Base-by-base conservation (phyloP, 805 yeast species). In the Nakazawaea laoshanensis region DNA sequence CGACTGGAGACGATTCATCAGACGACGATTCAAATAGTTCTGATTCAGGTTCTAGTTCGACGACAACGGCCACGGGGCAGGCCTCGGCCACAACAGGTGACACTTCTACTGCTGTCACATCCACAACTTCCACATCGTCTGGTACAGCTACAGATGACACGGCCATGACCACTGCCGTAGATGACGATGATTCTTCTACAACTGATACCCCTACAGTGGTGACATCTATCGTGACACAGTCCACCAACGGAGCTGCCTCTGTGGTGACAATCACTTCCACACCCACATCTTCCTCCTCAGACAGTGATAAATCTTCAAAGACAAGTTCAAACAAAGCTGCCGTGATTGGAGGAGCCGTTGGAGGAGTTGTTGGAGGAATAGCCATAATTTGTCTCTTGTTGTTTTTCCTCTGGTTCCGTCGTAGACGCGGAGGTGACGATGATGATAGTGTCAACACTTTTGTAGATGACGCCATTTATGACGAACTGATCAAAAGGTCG, bases 381-480 rank as follows among this genome's bases (percentile, higher is more conserved):
- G 17, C 44, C 4, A 23, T 54, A 9, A 22, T 49, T n/a, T 49
- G 45, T 38, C 49, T 25, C 37, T 42, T 45, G 31, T 41, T 43
- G 42, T 61, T 45, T 54, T 56, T 39, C 18, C 33, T 66, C 31
- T 53, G 64, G 27, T 45, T 50, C 59, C 17, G 58, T 31, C 52
- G 63, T 31, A 60, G 64, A 39, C 57, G 57, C 26, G 43, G 46
- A 24, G 53, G 54, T 24, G 32, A 42, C 26, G 47, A 52, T 46
- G 50, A 43, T 50, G 44, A 49, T 47, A 37, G 40, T 45, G 23
- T 47, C 62, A 69, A 46, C 61, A 67, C 42, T 2, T 40, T 48
- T 15, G 65, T 64, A 14, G 69, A 70, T 47, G 80, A 74, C 45
- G 62, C 69, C 24, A 79, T 71, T 4, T 72, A 70, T 44, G 73